These are phyloP conservation scores for Nicotiana benthamiana DNA, from an alignment of 257 asterid genomes.

Conservation along the genomic window DNA sequence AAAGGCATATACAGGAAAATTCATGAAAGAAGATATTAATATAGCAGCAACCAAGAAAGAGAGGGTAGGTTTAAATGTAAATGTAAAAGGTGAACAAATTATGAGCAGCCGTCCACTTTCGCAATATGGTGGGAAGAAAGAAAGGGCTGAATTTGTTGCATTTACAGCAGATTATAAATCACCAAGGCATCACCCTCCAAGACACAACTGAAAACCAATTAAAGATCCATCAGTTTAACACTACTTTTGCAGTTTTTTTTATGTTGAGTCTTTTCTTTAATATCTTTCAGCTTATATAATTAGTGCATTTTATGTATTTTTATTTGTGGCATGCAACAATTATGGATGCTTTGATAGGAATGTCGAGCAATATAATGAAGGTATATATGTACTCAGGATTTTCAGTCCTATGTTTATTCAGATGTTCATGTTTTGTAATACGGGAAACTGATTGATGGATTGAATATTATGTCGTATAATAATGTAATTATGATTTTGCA, in stretches of 20 bases:
- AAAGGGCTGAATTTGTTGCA: constrained; percentile 32
- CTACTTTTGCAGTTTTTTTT: not conserved
- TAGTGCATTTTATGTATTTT: not conserved
- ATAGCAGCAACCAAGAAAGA: not conserved
- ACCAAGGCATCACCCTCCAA: constrained; percentile 65
- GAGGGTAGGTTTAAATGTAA: not conserved
- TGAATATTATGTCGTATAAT: not conserved
- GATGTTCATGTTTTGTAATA: not conserved
- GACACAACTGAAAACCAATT: constrained; percentile 33
- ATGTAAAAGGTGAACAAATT: constrained; percentile 8
- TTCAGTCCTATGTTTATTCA: not conserved
- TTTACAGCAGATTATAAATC: constrained; percentile 57
- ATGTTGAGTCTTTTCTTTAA: not conserved
- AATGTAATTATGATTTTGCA: not conserved
- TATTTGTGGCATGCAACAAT: not conserved
- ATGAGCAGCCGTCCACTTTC: constrained; percentile 16
- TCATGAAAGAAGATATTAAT: not conserved
- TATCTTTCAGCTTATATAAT: not conserved
- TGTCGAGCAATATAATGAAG: not conserved
- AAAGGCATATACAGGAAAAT: not conserved
- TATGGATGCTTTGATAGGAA: not conserved
- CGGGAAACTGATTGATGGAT: not conserved
- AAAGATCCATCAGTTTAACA: not conserved
- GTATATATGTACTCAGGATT: not conserved
- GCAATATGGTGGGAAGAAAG: constrained; percentile 15